Percentiles rank a stretch among this genome's conserved stretches.
These are phyloP conservation scores for Nitzschia putrida DNA, from an alignment of 108 stramenopile species.

Conservation along the genomic window DNA sequence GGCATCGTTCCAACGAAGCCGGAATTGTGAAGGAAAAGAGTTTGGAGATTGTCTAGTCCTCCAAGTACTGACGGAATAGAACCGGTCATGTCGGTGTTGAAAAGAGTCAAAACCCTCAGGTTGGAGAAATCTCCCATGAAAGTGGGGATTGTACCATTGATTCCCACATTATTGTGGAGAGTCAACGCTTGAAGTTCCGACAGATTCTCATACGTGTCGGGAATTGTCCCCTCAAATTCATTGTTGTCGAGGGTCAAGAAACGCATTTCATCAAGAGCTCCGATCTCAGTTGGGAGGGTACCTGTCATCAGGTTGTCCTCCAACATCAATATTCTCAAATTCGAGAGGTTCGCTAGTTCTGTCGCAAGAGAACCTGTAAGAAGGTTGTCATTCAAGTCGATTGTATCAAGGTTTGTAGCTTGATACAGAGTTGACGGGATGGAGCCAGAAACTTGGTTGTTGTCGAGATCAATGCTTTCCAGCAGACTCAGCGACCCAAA, in stretches of 20 bases:
- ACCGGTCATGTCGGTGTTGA: conserved; percentile 37
- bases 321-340: conserved; percentile 39
- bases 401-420: conserved; percentile 38
- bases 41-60: conserved; percentile 18
- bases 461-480: conserved; percentile 38
- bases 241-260: conserved; percentile 39
- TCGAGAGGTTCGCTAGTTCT: conserved; percentile 34
- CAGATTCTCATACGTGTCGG: conserved; percentile 18
- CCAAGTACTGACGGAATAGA: conserved; percentile 42
- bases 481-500: conserved; percentile 24
- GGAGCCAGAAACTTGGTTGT: conserved; percentile 39
- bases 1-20: conserved; percentile 47
- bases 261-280: conserved; percentile 19
- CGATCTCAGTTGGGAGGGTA: conserved; percentile 40
- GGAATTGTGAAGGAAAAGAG: conserved; percentile 33
- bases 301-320: conserved; percentile 36
- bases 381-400: conserved; percentile 65
- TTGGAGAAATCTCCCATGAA: conserved; percentile 33
- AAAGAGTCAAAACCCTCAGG: conserved; percentile 28
- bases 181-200: conserved; percentile 14
- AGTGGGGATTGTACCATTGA: conserved; percentile 45
- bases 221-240: conserved; percentile 36
- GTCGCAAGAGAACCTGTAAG: conserved; percentile 62
- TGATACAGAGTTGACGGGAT: conserved; percentile 38
- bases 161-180: conserved; percentile 31